Percentiles rank a stretch among this genome's conserved stretches.
phyloP scores from a whole-genome alignment of 1,284 basidiomycete species.

The Coniophora puteana region DNA sequence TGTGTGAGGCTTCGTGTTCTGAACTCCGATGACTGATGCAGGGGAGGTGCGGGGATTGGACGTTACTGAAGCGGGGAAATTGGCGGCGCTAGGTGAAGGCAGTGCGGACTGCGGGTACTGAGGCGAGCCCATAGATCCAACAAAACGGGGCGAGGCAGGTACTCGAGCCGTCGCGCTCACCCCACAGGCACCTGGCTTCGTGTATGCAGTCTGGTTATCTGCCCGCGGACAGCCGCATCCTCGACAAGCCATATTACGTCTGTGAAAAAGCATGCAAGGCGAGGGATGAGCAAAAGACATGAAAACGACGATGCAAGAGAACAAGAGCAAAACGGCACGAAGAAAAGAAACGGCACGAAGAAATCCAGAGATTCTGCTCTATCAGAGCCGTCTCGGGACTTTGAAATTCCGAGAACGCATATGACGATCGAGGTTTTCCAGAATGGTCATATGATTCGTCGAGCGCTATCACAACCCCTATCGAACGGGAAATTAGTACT shows the following conservation, averaged over 20 bases:
- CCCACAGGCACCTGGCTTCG: slow-evolving; percentile 20
- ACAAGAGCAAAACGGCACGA: slow-evolving; percentile 8
- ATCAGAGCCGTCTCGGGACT: no score
- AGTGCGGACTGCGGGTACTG: slow-evolving; percentile 17
- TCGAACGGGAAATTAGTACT: slow-evolving; percentile 33
- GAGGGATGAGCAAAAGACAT: slow-evolving; percentile 41
- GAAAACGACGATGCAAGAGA: slow-evolving; percentile 19
- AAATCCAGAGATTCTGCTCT: slow-evolving; percentile 14
- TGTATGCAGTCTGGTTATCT: slow-evolving; percentile 28
- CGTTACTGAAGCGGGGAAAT: no score
- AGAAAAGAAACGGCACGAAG: slow-evolving; percentile 6
- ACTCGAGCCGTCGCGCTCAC: slow-evolving; percentile 31
- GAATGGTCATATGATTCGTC: not conserved
- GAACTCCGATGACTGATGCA: no score
- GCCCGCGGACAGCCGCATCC: slow-evolving; percentile 65
- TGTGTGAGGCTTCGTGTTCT: slow-evolving; percentile 25
- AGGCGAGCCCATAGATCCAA: slow-evolving; percentile 13
- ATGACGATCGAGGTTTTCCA: slow-evolving; percentile 4
- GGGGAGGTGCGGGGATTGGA: slow-evolving; percentile 9
- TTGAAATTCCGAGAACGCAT: slow-evolving; percentile 21
- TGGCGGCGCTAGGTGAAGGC: slow-evolving; percentile 16
- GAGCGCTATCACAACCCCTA: not conserved
- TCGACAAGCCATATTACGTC: slow-evolving; percentile 71
- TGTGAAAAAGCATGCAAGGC: slow-evolving; percentile 45
- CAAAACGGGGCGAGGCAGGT: slow-evolving; percentile 41